A percentile compares a stretch with the other conserved stretches of the same genome.
phyloP scores from a whole-genome alignment of 208 protist genomes.

The Leishmania braziliensis region DNA sequence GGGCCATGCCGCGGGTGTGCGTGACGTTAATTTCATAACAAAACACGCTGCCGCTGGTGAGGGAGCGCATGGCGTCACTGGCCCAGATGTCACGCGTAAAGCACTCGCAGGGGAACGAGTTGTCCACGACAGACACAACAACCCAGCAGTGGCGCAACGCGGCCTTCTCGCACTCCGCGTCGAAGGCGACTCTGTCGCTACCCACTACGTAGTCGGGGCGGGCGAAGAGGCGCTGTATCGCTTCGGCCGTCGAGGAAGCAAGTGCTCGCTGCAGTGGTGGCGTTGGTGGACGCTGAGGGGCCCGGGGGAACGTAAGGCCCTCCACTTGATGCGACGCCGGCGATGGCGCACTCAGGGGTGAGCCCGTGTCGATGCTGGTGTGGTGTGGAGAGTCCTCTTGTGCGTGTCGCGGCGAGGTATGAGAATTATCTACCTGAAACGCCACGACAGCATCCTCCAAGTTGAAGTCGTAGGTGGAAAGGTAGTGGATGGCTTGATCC shows the following conservation, averaged over 20 bases:
- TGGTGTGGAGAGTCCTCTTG: slow-evolving; percentile 12
- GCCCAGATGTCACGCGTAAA: slow-evolving; percentile 80
- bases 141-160: slow-evolving; percentile 59
- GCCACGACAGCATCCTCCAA: slow-evolving; percentile 39
- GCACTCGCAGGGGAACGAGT: slow-evolving; percentile 60
- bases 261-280: slow-evolving; percentile 20
- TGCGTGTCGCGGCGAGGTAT: neutral
- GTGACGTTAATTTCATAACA: slow-evolving; percentile 62
- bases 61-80: slow-evolving; percentile 37
- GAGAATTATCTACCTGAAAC: slow-evolving; percentile 32
- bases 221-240: slow-evolving; percentile 40
- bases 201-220: slow-evolving; percentile 54
- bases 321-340: slow-evolving; percentile 20
- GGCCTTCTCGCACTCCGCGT: slow-evolving; percentile 46
- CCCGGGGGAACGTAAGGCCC: slow-evolving; percentile 13
- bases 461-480: slow-evolving; percentile 66
- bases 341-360: slow-evolving; percentile 29
- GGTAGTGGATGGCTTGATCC: slow-evolving; percentile 62
- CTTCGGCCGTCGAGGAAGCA: slow-evolving; percentile 19
- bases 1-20: slow-evolving; percentile 33
- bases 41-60: slow-evolving; percentile 40
- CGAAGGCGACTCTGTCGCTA: slow-evolving; percentile 31
- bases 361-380: slow-evolving; percentile 28
- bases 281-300: slow-evolving; percentile 20
- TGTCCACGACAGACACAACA: slow-evolving; percentile 54